A percentile compares a stretch with the other conserved stretches of the same genome.
Conservation (phyloP, 2,329 filamentous ascomycete species). For the Parascedosporium putredinis region DNA sequence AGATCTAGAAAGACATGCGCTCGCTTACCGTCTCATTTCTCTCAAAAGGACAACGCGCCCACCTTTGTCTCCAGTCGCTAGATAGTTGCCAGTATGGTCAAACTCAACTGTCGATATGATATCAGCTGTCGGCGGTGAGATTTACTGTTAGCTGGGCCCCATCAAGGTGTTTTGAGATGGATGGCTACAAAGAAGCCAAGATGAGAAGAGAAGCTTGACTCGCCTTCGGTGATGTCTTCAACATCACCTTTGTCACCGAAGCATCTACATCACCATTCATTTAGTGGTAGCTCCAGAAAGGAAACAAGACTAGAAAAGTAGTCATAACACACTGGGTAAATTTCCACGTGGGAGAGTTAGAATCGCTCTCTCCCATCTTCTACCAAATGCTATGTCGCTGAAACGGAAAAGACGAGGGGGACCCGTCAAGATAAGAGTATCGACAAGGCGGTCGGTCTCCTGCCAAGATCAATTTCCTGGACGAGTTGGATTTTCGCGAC, state of each 20-base stretch:
- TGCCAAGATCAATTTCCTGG: not conserved
- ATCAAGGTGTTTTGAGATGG: too few relatives aligned
- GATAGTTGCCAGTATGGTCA: constrained; percentile 81
- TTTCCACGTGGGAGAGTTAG: constrained; percentile 95
- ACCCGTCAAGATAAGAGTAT: constrained; percentile 13
- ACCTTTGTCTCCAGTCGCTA: constrained; percentile 84
- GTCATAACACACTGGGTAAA: constrained; percentile 80
- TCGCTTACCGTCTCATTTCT: constrained; percentile 81
- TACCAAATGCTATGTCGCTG: not conserved
- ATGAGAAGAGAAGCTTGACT: constrained; percentile 14
- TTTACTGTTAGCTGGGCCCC: not conserved
- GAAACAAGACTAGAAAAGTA: constrained; percentile 4
- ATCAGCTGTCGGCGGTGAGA: constrained; percentile 48
- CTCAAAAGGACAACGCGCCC: constrained; percentile 75
- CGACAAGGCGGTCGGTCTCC: constrained; percentile 1
- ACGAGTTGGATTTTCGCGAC: not conserved
- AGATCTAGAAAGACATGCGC: too few relatives aligned
- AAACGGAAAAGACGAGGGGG: constrained; percentile 1
- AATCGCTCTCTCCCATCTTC: constrained; percentile 94
- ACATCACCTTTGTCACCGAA: constrained; percentile 99
- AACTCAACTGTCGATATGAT: constrained; percentile 90
- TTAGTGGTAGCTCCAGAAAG: not conserved
- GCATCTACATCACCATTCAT: constrained; percentile 50
- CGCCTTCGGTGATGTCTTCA: constrained; percentile 96
- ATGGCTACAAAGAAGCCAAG: not conserved